Percentiles rank a stretch among this genome's conserved stretches.
Conservation (phyloP, 495 filamentous ascomycete species). For the Clohesyomyces aquaticus region DNA sequence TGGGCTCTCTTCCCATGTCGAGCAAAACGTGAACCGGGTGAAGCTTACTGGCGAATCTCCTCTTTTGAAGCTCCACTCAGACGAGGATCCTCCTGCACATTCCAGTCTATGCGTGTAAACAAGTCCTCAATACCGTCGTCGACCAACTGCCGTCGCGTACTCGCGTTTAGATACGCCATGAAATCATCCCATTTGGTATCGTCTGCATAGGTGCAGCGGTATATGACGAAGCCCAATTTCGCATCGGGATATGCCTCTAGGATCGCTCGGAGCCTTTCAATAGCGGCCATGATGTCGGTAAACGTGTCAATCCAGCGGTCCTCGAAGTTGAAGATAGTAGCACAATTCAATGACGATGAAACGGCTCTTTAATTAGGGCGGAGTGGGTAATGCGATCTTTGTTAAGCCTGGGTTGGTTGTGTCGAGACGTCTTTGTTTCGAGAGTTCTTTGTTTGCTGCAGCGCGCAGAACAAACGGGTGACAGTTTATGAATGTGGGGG, state of each 20-base stretch:
- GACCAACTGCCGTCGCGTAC: background rate
- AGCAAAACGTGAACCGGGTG: background rate
- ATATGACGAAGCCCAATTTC: constrained; percentile 13
- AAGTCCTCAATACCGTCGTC: background rate
- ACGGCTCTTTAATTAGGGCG: too few species aligned
- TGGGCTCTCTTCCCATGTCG: too few species aligned
- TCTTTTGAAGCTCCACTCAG: background rate
- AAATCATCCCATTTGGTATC: constrained; percentile 4
- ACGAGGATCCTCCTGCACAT: background rate
- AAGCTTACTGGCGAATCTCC: background rate
- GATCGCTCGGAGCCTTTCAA: background rate
- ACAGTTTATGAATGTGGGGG: too few species aligned
- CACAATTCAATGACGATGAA: too few species aligned
- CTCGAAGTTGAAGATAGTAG: too few species aligned
- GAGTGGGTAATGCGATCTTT: too few species aligned
- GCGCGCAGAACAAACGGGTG: too few species aligned
- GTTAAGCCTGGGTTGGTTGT: too few species aligned
- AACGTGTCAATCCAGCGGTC: too few species aligned
- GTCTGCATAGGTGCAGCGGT: constrained; percentile 19
- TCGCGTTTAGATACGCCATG: background rate
- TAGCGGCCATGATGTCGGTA: too few species aligned
- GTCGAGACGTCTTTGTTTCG: too few species aligned
- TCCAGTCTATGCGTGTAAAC: background rate
- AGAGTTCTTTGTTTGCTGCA: too few species aligned
- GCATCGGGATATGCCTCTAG: background rate